Conservation (phyloP, 106 monocot species). For the Amphibolis antarctica region DNA sequence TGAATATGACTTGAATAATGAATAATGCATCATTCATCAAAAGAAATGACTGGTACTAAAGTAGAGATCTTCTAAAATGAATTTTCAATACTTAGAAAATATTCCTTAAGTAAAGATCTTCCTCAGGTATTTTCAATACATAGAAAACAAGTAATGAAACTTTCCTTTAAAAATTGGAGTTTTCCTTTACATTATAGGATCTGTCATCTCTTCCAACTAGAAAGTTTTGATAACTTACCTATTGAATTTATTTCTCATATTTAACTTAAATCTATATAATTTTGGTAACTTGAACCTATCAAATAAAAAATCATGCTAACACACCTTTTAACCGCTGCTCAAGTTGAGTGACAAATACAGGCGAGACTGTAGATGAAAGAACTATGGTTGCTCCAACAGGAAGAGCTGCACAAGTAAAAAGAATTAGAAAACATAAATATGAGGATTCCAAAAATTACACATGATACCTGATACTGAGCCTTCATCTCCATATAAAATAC, state of each 20-base stretch:
- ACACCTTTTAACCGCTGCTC: conserved; percentile 60
- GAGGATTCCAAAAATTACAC: neutral
- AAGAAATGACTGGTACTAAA: too few relatives aligned
- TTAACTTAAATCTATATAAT: neutral
- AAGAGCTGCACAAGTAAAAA: conserved; percentile 38
- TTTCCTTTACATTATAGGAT: too few relatives aligned
- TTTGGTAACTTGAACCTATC: neutral
- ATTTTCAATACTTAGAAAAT: too few relatives aligned
- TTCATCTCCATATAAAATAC: conserved; percentile 60
- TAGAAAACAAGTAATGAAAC: too few relatives aligned
- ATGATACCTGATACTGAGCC: conserved; percentile 68
- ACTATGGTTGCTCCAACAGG: conserved; percentile 65
- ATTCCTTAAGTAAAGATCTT: too few relatives aligned
- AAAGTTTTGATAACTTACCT: too few relatives aligned
- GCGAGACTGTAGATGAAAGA: conserved; percentile 91
- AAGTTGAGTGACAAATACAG: conserved; percentile 60
- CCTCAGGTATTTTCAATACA: too few relatives aligned
- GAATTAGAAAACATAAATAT: neutral
- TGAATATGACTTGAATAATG: too few relatives aligned
- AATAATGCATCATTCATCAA: too few relatives aligned
- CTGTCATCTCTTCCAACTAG: too few relatives aligned
- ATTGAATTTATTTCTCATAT: neutral
- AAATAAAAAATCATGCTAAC: neutral
- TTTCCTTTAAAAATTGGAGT: too few relatives aligned
- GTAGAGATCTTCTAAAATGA: too few relatives aligned